Evolutionary conservation across 306 rosid species (phyloP), one percentile per base, ranked within the genome.

Genomic region (Crotalaria pallida): DNA sequence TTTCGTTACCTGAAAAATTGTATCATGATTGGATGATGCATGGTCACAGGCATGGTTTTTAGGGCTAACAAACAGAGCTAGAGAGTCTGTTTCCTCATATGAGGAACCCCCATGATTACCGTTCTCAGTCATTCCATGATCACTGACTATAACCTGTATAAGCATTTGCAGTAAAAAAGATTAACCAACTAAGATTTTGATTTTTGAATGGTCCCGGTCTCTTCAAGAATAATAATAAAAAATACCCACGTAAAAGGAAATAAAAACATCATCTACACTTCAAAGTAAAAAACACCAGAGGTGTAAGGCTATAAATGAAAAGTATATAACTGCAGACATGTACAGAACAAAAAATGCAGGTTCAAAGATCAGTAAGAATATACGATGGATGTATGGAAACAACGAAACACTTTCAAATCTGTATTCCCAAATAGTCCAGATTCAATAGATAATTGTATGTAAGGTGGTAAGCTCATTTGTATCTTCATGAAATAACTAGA

Each of bases 21-120:
- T 79, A 76, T 84, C 73, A 52, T 69, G 57, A 65, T 71, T 65
- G 65, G 78, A 74, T 22, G 53, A 76, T 19, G 57, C 57, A 72
- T 60, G 59, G 66, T 55, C 81, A 73, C 76, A 70, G 76, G 77
- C 82, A 58, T 68, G 75, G 60, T 77, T 73, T 77, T 78, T 73
- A 47, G 77, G 82, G 61, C 94, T 92, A 82, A 90, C 73, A 69
- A 93, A 88, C 6, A 93, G 77, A 74, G 88, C 93, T 10, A 93
- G 79, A 33, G 98, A 88, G 69, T 93, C 97, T 1, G 89, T 82
- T 84, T 93, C 98, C 83, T 93, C 96, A 50, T 83, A 82, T 7
- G 98, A 88, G 11, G 97, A 93, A 72, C 98, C 98, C 38, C 97
- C 97, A 34, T 90, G 97, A 74, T 93, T 93, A 78, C 98, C 98